phyloP scores from a whole-genome alignment of 768 basidiomycete species.

The Peribolospora kevripleyi region DNA sequence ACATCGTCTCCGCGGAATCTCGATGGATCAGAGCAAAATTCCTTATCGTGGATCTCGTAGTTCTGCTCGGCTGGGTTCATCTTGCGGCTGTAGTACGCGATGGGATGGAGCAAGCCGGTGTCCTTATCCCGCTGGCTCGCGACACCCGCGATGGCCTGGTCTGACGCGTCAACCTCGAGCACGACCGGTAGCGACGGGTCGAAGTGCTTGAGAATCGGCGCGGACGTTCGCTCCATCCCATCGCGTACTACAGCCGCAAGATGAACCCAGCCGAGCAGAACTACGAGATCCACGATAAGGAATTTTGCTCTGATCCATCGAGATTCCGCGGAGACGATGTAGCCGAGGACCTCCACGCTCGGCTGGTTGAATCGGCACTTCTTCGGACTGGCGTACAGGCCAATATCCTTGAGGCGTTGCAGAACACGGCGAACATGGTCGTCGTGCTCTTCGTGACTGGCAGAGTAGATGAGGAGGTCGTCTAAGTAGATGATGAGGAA shows the following conservation, averaged over 20 bases:
- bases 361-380: constrained; percentile 14
- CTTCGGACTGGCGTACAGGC: constrained; percentile 19
- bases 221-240: constrained; percentile 10
- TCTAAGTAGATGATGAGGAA: constrained; percentile 25
- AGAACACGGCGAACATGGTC: constrained; percentile 20
- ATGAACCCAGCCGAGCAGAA: constrained; percentile 21
- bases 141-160: constrained; percentile 17
- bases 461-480: constrained; percentile 27
- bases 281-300: constrained; percentile 27
- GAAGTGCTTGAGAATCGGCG: constrained; percentile 7
- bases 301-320: constrained; percentile 27
- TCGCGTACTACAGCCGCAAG: constrained; percentile 15
- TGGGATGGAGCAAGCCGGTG: constrained; percentile 9
- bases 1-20: constrained; percentile 19
- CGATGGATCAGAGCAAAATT: constrained; percentile 28
- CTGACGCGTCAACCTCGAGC: constrained; percentile 15
- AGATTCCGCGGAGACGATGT: constrained; percentile 19
- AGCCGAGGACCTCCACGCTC: constrained; percentile 19
- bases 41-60: constrained; percentile 31
- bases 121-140: constrained; percentile 16
- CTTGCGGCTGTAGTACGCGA: constrained; percentile 20
- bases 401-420: constrained; percentile 16
- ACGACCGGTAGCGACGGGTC: constrained; percentile 1
- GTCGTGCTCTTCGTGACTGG: constrained; percentile 18
- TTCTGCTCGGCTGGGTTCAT: constrained; percentile 21